Conservation (phyloP, 805 yeast species). For the Pachysolen tannophilus region DNA sequence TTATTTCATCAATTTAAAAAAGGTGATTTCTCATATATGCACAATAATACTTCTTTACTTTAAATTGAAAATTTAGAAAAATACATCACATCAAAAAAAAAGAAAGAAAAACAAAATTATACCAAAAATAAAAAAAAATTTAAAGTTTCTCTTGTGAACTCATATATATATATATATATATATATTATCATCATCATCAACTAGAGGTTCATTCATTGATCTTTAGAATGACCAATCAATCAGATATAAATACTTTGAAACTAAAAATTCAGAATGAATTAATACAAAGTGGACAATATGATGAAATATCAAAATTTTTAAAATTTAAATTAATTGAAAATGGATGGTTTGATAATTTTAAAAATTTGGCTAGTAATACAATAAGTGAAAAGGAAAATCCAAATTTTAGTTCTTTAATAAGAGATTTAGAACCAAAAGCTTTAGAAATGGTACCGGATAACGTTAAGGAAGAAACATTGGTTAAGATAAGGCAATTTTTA, state of each 20-base stretch:
- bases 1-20: no score
- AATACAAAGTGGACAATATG: constrained; percentile 75
- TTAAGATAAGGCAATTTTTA: constrained; percentile 50
- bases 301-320: constrained; percentile 56
- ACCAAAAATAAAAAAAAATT: no score
- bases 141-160: no score
- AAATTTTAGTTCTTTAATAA: constrained; percentile 44
- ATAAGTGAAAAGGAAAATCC: constrained; percentile 31
- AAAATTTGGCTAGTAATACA: constrained; percentile 43
- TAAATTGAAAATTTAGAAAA: no score
- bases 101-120: no score
- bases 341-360: constrained; percentile 82
- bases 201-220: no score
- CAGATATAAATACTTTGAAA: constrained; percentile 23
- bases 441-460: constrained; percentile 58
- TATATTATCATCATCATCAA: no score
- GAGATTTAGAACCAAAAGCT: constrained; percentile 57
- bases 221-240: constrained; percentile 5
- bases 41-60: no score
- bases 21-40: no score
- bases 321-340: constrained; percentile 59
- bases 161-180: no score
- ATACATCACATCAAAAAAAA: no score
- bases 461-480: constrained; percentile 52
- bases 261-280: constrained; percentile 63